Base-by-base conservation (phyloP, 108 stramenopile genomes). In the Stephanodiscus triporus region DNA sequence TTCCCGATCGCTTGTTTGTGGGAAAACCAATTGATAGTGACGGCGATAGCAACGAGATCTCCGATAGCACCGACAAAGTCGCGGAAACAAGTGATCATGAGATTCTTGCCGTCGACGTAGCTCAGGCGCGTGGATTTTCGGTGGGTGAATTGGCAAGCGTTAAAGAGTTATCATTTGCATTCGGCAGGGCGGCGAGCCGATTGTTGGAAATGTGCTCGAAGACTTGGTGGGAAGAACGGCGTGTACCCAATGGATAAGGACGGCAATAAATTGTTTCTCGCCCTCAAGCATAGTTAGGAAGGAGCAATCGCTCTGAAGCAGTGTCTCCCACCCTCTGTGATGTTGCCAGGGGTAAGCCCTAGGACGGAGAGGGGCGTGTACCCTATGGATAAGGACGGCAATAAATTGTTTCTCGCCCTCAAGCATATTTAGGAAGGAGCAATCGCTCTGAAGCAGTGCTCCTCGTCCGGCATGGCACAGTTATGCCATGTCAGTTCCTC, bases 141-240 rank as follows among this genome's bases (percentile, higher is more conserved):
- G 82, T 92, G 14, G 81, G 88, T 36, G 86, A 89, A 30, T 72
- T 92, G 73, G 96, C 92, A 0, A 93, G 93, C 70, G 96, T 96
- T 0, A 80, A 83, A 36, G 96, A 96, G 64, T 67, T 93, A 23
- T 77, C 82, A 14, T 93, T 91, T 83, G 96, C 96, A 8, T 94
- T 94, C 75, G 62, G 83, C 64, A 82, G 96, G 55, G 90, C 93
- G 20, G 77, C 88, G 2, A 94, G 93, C 80, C 93, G 96, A 16
- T 42, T 96, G n/a, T 49, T 68, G 42, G 95, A 96, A 72, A 93
- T 96, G 92, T 86, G 85, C 55, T 91, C 91, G 0, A 70, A 73
- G n/a, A 64, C 72, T 26, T 91, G 91, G 92, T 95, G 95, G 95
- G 75, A 84, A 2, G 75, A 87, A 36, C 70, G 62, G 42, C 36